These are phyloP conservation scores for Geotrichum europaeum DNA, from an alignment of 1,139 yeast genomes.

Conservation along the genomic window DNA sequence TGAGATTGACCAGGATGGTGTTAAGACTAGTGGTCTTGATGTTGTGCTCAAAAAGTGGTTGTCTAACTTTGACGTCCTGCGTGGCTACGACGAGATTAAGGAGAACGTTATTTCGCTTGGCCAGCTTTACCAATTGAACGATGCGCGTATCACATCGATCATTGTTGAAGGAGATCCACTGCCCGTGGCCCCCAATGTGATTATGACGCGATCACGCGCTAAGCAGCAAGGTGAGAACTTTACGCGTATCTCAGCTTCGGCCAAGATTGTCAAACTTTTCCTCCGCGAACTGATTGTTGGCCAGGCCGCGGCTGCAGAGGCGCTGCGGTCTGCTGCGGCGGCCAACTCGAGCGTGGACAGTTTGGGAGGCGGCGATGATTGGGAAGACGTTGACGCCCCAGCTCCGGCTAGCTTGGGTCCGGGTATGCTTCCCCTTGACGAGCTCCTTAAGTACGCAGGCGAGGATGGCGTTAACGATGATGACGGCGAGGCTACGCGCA, in stretches of 20 bases:
- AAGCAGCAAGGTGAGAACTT: conserved; percentile 46
- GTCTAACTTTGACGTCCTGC: conserved; percentile 67
- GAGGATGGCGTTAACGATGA: conserved; percentile 25
- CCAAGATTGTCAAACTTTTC: conserved; percentile 67
- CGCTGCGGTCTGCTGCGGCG: conserved; percentile 22
- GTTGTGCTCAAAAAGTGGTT: conserved; percentile 72
- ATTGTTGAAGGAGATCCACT: conserved; percentile 73
- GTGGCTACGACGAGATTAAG: conserved; percentile 71
- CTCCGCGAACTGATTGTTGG: conserved; percentile 55
- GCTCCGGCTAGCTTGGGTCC: conserved; percentile 10
- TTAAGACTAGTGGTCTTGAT: conserved; percentile 37
- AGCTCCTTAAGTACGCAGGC: conserved; percentile 29
- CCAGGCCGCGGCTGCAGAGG: conserved; percentile 22
- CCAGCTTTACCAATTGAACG: conserved; percentile 54
- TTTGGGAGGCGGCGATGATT: conserved; percentile 42
- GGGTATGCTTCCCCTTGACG: conserved; percentile 9
- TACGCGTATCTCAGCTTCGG: conserved; percentile 61
- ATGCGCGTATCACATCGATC: conserved; percentile 46
- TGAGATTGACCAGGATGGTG: conserved; percentile 20
- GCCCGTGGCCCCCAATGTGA: conserved; percentile 55
- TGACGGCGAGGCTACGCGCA: conserved; percentile 30
- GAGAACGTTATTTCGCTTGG: conserved; percentile 68
- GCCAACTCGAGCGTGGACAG: conserved; percentile 26
- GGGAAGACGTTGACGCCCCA: conserved; percentile 67
- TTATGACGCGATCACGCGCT: conserved; percentile 81